A percentile compares a stretch with the other conserved stretches of the same genome.
Evolutionary conservation across 371 early-diverging fungal species (phyloP).

Genomic region (Mucor irregularis): DNA sequence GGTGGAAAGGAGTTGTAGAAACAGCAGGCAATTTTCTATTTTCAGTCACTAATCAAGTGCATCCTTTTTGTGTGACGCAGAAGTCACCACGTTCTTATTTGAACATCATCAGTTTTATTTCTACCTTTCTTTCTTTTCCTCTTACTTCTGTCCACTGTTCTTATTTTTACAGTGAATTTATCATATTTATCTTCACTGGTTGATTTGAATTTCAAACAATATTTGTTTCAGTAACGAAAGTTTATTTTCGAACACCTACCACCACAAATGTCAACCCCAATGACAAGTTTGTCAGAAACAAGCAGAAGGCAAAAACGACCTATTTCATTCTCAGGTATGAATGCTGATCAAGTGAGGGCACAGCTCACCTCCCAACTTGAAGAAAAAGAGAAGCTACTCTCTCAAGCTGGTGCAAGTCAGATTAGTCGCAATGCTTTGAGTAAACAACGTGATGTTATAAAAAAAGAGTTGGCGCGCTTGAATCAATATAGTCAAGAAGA

Average conservation of each 20-base stretch:
- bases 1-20: slow-evolving; percentile 1
- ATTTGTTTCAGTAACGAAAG: too few relatives aligned
- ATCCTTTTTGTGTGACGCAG: slow-evolving; percentile 21
- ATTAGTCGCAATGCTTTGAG: slow-evolving; percentile 24
- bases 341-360: slow-evolving; percentile 17
- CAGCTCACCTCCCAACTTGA: slow-evolving; percentile 15
- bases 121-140: slow-evolving; percentile 1
- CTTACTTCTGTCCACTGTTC: slow-evolving; percentile 1
- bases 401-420: slow-evolving; percentile 11
- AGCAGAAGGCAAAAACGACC: slow-evolving; percentile 9
- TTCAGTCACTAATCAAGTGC: slow-evolving; percentile 22
- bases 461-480: slow-evolving; percentile 10
- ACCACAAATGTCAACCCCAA: not conserved
- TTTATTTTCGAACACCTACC: not conserved
- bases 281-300: slow-evolving; percentile 11
- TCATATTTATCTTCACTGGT: too few relatives aligned
- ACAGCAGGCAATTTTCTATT: slow-evolving; percentile 27
- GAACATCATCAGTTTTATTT: not conserved
- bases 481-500: slow-evolving; percentile 13
- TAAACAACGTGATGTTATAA: slow-evolving; percentile 15
- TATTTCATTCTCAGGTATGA: slow-evolving; percentile 27
- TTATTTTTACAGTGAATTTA: not conserved
- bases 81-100: slow-evolving; percentile 15
- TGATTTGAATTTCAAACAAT: too few relatives aligned
- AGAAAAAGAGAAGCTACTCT: slow-evolving; percentile 16